Evolutionary conservation across 371 early-diverging fungal genomes (phyloP).

Genomic region (Mortierella sp.): DNA sequence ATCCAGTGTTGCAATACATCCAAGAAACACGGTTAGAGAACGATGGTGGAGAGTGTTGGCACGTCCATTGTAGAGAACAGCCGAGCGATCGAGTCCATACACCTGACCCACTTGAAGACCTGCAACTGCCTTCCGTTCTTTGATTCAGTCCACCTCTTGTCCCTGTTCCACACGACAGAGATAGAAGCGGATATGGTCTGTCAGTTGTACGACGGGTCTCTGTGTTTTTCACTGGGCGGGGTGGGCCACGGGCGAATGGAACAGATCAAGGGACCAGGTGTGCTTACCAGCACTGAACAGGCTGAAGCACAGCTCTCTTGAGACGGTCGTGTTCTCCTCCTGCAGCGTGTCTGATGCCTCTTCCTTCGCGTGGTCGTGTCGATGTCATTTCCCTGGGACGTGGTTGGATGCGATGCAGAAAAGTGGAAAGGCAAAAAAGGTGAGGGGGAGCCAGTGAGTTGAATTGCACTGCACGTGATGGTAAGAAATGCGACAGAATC

Average conservation of each 20-base stretch:
- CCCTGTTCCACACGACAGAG: slow-evolving; percentile 52
- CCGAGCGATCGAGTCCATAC: slow-evolving; percentile 35
- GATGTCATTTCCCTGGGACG: slow-evolving; percentile 30
- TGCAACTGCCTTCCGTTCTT: slow-evolving; percentile 61
- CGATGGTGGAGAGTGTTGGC: too few relatives aligned
- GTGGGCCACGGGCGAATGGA: not conserved
- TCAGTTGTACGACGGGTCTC: too few relatives aligned
- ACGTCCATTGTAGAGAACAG: not conserved
- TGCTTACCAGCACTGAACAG: slow-evolving; percentile 52
- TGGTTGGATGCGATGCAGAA: not conserved
- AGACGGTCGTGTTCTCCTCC: slow-evolving; percentile 54
- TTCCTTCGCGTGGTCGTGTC: slow-evolving; percentile 52
- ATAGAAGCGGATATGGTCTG: too few relatives aligned
- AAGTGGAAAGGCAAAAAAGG: not conserved
- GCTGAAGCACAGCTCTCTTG: slow-evolving; percentile 51
- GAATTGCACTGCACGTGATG: not conserved
- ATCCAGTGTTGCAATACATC: not conserved
- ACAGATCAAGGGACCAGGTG: not conserved
- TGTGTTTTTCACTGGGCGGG: too few relatives aligned
- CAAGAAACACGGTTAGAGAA: not conserved
- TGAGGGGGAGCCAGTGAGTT: too few relatives aligned
- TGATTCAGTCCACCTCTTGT: slow-evolving; percentile 67
- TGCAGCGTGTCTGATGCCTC: slow-evolving; percentile 42
- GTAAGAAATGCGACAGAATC: too few relatives aligned
- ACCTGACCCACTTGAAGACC: slow-evolving; percentile 69